Base-by-base conservation (phyloP, 192 early-diverging fungal genomes). In the Mycoemilia scoparia region DNA sequence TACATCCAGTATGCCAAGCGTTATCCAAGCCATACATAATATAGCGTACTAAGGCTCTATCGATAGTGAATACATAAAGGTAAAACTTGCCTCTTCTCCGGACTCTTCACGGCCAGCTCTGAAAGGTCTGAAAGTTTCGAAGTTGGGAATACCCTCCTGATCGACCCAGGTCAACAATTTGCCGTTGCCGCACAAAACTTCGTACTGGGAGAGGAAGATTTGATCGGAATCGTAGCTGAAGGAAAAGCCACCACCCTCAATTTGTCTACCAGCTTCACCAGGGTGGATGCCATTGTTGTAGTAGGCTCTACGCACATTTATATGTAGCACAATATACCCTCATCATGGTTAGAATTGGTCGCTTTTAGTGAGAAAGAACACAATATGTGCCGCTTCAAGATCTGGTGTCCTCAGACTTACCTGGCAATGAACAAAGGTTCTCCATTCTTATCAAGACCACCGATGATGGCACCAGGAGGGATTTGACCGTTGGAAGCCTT, bases 151-250 rank as follows among this genome's bases (percentile, higher is more conserved):
- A 18, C 69, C 67, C 0, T 51, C 32, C 35, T 61, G 54, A 11
- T 51, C 48, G 17, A 71, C 51, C 62, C 68, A 74, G 14, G 55
- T 41, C 29, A 79, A 47, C 22, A 41, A 51, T 41, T 54, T 67
- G 11, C 67, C 64, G 29, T 60, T 57, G 21, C 76, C 76, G 42
- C 69, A 67, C 32, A 78, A 55, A 2, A 78, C 61, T 43, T 73
- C 60, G 43, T 68, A 74, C 27, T 64, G 52, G 18, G 36, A 15
- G 16, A 69, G 32, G 5, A 26, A 39, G 11, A 58, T 20, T 38
- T 73, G 69, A 39, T 73, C 69, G 43, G 69, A 62, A 22, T 59
- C 64, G 39, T 54, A 73, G 22, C 64, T 47, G 20, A 79, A 51
- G 30, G 41, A 53, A 31, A 53, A 54, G 17, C 64, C 64, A 34